Evolutionary conservation across 352 stramenopile genomes (phyloP).

Genomic region (Pythium rishiriense): DNA sequence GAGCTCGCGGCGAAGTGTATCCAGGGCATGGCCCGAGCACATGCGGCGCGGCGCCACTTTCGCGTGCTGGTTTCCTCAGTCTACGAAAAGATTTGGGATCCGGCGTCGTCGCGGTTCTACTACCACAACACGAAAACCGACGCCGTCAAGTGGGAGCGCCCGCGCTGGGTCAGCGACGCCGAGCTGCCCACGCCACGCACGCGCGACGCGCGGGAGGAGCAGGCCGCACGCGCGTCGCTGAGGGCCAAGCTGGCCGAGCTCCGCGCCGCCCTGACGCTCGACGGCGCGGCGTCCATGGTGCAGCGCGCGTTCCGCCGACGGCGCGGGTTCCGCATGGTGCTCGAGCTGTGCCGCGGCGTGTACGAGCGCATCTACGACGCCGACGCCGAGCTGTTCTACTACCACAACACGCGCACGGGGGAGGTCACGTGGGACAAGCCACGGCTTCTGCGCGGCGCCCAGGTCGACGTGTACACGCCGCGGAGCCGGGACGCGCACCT

Average conservation of each 20-base stretch:
- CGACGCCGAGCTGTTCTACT: slow-evolving; percentile 55
- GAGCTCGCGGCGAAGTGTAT: slow-evolving; percentile 39
- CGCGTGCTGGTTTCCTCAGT: slow-evolving; percentile 63
- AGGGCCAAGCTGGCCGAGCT: slow-evolving; percentile 2
- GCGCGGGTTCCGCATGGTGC: slow-evolving; percentile 43
- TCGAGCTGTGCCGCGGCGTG: slow-evolving; percentile 46
- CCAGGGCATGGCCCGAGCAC: slow-evolving; percentile 59
- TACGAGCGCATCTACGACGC: slow-evolving; percentile 78
- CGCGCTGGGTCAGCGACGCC: slow-evolving; percentile 61
- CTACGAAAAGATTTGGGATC: slow-evolving; percentile 84
- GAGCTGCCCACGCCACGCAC: slow-evolving; percentile 63
- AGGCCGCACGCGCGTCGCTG: slow-evolving; percentile 12
- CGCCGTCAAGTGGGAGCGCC: slow-evolving; percentile 67
- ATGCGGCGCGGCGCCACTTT: slow-evolving; percentile 49
- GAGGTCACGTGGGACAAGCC: slow-evolving; percentile 73
- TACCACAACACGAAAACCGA: slow-evolving; percentile 80
- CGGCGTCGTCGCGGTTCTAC: slow-evolving; percentile 49
- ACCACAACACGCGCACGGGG: slow-evolving; percentile 79
- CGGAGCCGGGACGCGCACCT: slow-evolving; percentile 46
- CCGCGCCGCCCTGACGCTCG: slow-evolving; percentile 23
- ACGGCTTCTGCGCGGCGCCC: slow-evolving; percentile 37
- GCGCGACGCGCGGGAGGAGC: slow-evolving; percentile 18
- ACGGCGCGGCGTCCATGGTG: slow-evolving; percentile 51
- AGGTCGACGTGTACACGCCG: slow-evolving; percentile 53
- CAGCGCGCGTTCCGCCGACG: slow-evolving; percentile 55